A percentile compares a stretch with the other conserved stretches of the same genome.
Conservation (phyloP, 2,329 filamentous ascomycete species). For the Fusarium bactridioides region DNA sequence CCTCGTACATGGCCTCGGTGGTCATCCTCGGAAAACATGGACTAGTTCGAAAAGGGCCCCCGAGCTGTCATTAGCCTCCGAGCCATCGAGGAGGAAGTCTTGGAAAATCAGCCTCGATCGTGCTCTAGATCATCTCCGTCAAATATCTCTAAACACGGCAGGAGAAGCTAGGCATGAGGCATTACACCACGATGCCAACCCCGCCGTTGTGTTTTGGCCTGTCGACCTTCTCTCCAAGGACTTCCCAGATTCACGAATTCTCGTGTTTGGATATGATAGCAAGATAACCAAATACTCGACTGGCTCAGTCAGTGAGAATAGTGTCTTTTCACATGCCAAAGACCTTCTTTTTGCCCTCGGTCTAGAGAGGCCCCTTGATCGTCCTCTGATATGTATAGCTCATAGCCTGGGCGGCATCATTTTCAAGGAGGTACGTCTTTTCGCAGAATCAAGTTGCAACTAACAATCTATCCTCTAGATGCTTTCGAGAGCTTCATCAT, state of each 20-base stretch:
- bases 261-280: neutral
- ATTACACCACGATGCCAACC: neutral
- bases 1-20: neutral
- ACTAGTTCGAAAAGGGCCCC: fast-evolving
- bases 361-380: fast-evolving
- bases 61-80: neutral
- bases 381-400: neutral
- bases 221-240: neutral
- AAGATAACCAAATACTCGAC: neutral
- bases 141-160: fast-evolving
- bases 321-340: neutral
- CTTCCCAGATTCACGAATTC: fast-evolving
- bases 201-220: neutral
- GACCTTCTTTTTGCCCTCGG: fast-evolving
- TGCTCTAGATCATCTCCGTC: fast-evolving
- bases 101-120: no score
- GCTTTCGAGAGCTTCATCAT: neutral
- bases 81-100: no score
- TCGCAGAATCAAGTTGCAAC: fast-evolving
- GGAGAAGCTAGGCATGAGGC: fast-evolving
- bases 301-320: neutral
- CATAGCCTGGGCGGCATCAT: neutral
- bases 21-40: neutral
- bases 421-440: neutral
- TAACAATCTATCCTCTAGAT: fast-evolving